Evolutionary conservation across 2,329 filamentous ascomycete genomes (phyloP).

Genomic region (Thyridium curvatum): DNA sequence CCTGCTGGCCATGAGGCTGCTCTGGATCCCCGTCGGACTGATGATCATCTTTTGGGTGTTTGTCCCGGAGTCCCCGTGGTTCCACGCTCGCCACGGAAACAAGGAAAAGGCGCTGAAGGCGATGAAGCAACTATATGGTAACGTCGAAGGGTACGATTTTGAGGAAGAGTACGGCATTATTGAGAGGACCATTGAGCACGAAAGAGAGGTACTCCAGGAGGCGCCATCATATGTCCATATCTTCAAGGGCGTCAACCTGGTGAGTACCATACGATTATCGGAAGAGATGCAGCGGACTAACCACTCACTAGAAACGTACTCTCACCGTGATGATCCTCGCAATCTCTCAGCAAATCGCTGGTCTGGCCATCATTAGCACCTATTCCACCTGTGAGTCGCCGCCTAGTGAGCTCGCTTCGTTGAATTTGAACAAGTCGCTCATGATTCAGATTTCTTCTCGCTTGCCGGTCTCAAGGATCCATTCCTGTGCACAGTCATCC

Average conservation of each 20-base stretch:
- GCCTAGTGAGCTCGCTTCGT: background rate
- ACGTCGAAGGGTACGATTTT: constrained; percentile 3
- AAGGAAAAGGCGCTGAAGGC: constrained; percentile 4
- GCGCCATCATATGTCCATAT: constrained; percentile 2
- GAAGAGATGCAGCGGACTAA: background rate
- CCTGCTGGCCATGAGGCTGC: constrained; percentile 5
- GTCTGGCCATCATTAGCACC: constrained; percentile 6
- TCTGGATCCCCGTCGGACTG: constrained; percentile 4
- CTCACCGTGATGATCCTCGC: constrained; percentile 6
- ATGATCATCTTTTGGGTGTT: constrained; percentile 7
- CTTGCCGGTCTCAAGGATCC: constrained; percentile 4
- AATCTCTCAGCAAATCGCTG: constrained; percentile 3
- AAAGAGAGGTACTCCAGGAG: constrained; percentile 1
- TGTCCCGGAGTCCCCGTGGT: constrained; percentile 8
- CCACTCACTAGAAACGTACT: constrained; percentile 1
- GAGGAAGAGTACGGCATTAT: constrained; percentile 6
- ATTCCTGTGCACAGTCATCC: constrained; percentile 4
- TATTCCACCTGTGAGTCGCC: constrained; percentile 4
- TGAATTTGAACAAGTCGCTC: background rate
- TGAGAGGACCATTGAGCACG: constrained; percentile 4
- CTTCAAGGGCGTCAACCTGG: constrained; percentile 5
- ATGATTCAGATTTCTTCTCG: constrained; percentile 4
- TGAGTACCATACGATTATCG: background rate
- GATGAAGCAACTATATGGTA: constrained; percentile 5
- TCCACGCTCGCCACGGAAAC: constrained; percentile 5